These are phyloP conservation scores for Pseudoturritis turrita DNA, from an alignment of 345 rosid genomes.

Conservation along the genomic window DNA sequence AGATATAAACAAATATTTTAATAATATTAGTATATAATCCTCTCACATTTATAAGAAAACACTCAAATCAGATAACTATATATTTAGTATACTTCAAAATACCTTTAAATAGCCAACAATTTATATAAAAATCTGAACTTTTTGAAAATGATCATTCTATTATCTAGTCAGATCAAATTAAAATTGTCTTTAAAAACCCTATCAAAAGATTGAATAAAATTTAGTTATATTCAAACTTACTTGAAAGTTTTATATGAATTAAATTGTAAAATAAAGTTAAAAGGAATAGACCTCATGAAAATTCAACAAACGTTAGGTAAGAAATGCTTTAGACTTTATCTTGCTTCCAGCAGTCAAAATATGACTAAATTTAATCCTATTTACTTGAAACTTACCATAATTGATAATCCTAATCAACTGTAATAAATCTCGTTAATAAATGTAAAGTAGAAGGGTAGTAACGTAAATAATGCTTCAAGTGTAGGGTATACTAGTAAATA, in stretches of 20 bases:
- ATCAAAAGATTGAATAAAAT: no score
- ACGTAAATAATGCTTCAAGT: background rate
- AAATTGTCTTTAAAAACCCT: background rate
- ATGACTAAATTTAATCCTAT: background rate
- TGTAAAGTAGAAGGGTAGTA: background rate
- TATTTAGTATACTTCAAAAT: background rate
- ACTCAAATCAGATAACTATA: background rate
- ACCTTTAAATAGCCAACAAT: background rate
- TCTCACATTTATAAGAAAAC: background rate
- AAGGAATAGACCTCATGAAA: background rate
- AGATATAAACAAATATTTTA: background rate
- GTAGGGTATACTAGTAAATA: constrained; percentile 4
- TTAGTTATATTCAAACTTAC: no score
- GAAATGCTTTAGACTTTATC: background rate
- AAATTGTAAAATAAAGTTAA: background rate
- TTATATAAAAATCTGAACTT: no score
- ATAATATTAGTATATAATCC: background rate
- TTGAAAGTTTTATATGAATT: background rate
- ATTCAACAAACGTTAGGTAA: constrained; percentile 2
- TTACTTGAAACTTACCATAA: background rate
- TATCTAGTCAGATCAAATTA: background rate
- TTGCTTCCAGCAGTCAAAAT: background rate
- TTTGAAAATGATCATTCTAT: background rate
- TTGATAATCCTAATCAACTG: background rate
- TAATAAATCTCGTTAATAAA: background rate